Evolutionary conservation across 2,329 filamentous ascomycete genomes (phyloP).

Genomic region (Didymellaceae sp.): DNA sequence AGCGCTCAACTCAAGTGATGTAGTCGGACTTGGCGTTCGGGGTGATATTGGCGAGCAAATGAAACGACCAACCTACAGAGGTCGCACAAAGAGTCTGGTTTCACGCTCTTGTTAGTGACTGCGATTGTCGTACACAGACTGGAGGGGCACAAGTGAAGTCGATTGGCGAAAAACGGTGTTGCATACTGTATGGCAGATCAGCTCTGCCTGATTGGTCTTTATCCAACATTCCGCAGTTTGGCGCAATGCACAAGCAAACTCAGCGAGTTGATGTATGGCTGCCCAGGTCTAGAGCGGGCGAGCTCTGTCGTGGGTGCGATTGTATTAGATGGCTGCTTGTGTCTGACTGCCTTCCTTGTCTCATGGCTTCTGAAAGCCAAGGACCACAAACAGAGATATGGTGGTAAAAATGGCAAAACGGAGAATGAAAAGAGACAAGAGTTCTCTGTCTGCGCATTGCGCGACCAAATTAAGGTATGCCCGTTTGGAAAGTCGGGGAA

Average conservation of each 20-base stretch:
- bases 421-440: conserved; percentile 20
- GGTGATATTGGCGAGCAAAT: background rate
- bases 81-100: conserved; percentile 19
- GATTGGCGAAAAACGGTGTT: conserved; percentile 44
- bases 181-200: conserved; percentile 47
- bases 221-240: conserved; percentile 21
- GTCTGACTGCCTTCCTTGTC: conserved; percentile 36
- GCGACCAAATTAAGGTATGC: conserved; percentile 29
- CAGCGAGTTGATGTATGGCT: conserved; percentile 27
- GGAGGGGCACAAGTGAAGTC: conserved; percentile 21
- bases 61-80: background rate
- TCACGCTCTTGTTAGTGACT: conserved; percentile 14
- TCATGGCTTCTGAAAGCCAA: conserved; percentile 29
- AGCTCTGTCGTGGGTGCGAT: conserved; percentile 33
- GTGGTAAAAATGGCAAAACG: conserved; percentile 18
- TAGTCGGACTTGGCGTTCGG: conserved; percentile 1
- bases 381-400: conserved; percentile 27
- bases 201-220: conserved; percentile 40
- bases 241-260: conserved; percentile 29
- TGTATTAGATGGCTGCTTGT: conserved; percentile 47
- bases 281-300: conserved; percentile 28
- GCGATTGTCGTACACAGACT: conserved; percentile 21
- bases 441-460: conserved; percentile 23
- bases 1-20: background rate
- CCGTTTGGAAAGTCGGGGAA: conserved; percentile 28